These are phyloP conservation scores for Trichoderma oligosporum DNA, from an alignment of 2,329 filamentous ascomycete species.

Conservation along the genomic window DNA sequence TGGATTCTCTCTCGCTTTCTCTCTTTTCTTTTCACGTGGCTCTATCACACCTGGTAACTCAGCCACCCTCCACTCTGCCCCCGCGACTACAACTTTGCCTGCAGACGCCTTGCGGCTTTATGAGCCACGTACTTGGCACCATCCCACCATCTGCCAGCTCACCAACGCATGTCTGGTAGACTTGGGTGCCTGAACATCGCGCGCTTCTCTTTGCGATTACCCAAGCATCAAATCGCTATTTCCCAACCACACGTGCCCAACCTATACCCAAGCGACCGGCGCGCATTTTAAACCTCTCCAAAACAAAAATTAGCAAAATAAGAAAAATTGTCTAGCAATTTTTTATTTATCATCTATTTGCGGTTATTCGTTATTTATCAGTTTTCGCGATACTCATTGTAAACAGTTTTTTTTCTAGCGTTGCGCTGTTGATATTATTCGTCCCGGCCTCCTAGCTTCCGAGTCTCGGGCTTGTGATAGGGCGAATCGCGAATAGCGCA, in stretches of 20 bases:
- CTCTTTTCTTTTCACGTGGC: slow-evolving; percentile 42
- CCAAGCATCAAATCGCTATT: slow-evolving; percentile 25
- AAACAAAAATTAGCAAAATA: slow-evolving; percentile 1
- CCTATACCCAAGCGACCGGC: slow-evolving; percentile 38
- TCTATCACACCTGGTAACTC: slow-evolving; percentile 33
- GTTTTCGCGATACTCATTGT: slow-evolving; percentile 16
- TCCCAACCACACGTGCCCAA: slow-evolving; percentile 45
- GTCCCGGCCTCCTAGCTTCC: slow-evolving; percentile 14
- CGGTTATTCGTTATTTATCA: slow-evolving; percentile 26
- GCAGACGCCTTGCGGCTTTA: slow-evolving; percentile 57
- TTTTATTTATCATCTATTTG: slow-evolving; percentile 12
- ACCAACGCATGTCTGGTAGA: slow-evolving; percentile 58
- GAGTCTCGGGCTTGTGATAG: slow-evolving; percentile 16
- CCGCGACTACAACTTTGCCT: slow-evolving; percentile 37
- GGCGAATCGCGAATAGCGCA: slow-evolving; percentile 25
- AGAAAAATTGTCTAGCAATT: slow-evolving; percentile 25
- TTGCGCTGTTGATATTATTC: slow-evolving; percentile 22
- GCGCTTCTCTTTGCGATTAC: slow-evolving; percentile 38
- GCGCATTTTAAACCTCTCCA: slow-evolving; percentile 33
- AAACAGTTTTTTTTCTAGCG: slow-evolving; percentile 8
- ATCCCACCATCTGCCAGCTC: slow-evolving; percentile 57
- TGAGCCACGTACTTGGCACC: slow-evolving; percentile 47
- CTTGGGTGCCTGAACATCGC: slow-evolving; percentile 46
- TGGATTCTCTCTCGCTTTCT: background rate
- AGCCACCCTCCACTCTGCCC: slow-evolving; percentile 30